phyloP scores from a whole-genome alignment of 257 asterid species.

The Gynochthodes officinalis region DNA sequence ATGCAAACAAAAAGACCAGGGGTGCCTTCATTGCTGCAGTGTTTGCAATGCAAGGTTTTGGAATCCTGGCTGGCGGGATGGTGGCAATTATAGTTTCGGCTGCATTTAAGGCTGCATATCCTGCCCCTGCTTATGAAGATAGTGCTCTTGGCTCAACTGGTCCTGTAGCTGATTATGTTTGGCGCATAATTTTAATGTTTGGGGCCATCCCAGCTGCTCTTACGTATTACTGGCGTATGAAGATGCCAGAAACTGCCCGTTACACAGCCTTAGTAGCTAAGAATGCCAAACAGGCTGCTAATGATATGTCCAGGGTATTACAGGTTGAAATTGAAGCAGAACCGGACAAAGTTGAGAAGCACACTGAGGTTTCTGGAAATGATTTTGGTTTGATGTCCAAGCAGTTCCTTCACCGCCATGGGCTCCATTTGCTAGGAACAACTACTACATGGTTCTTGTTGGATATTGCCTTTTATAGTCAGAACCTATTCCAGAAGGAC shows the following conservation, averaged over 20 bases:
- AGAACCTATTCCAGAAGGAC: conserved; percentile 46
- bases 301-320: conserved; percentile 55
- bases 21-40: conserved; percentile 71
- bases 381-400: conserved; percentile 37
- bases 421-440: conserved; percentile 42
- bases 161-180: conserved; percentile 53
- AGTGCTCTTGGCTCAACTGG: conserved; percentile 38
- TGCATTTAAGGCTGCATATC: conserved; percentile 29
- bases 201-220: conserved; percentile 66
- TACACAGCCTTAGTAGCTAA: conserved; percentile 72
- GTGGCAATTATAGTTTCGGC: conserved; percentile 38
- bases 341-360: conserved; percentile 32
- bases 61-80: conserved; percentile 51
- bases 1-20: conserved; percentile 58
- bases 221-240: conserved; percentile 75
- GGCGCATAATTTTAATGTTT: conserved; percentile 65
- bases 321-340: conserved; percentile 59
- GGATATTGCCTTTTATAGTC: conserved; percentile 44
- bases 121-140: conserved; percentile 30
- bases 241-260: conserved; percentile 82
- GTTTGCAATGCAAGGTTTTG: conserved; percentile 74
- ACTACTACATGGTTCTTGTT: conserved; percentile 37
- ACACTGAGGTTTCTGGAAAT: conserved; percentile 6
- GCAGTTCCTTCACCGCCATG: conserved; percentile 41
- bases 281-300: conserved; percentile 58